Percentiles rank a stretch among this genome's conserved stretches.
phyloP scores from a whole-genome alignment of 2,329 filamentous ascomycete species.

The Sclerotinia trifoliorum region DNA sequence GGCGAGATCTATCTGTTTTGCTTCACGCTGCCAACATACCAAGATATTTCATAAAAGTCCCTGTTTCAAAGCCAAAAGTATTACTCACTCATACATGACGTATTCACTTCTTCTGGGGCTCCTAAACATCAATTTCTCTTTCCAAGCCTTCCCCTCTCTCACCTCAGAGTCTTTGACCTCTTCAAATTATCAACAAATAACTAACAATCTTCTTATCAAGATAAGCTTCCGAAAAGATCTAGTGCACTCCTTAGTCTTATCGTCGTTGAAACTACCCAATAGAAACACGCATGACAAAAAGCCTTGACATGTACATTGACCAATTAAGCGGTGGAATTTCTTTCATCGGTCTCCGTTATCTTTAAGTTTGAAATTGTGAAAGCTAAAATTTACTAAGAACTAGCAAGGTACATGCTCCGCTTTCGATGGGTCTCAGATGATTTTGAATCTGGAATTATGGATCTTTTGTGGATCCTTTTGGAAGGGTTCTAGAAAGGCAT shows the following conservation, averaged over 20 bases:
- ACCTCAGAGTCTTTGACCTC: constrained; percentile 3
- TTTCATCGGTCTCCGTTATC: not conserved
- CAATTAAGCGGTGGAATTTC: not conserved
- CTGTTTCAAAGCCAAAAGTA: constrained; percentile 4
- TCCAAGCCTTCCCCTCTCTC: not conserved
- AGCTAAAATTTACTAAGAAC: not conserved
- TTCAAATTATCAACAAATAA: constrained; percentile 17
- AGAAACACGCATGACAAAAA: not conserved
- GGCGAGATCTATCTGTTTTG: not conserved
- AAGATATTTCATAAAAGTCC: not conserved
- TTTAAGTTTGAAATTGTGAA: not conserved
- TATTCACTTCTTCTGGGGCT: not conserved
- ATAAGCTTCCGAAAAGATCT: constrained; percentile 3
- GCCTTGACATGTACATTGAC: not conserved
- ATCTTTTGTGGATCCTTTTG: not conserved
- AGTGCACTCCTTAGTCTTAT: constrained; percentile 13
- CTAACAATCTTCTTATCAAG: constrained; percentile 9
- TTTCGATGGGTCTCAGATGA: too few species aligned
- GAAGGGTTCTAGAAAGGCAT: constrained; percentile 7
- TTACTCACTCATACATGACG: constrained; percentile 4
- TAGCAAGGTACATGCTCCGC: not conserved
- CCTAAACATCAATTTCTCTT: not conserved
- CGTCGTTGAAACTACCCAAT: constrained; percentile 1
- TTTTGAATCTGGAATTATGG: not conserved
- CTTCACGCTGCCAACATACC: not conserved